A percentile compares a stretch with the other conserved stretches of the same genome.
Conservation (phyloP, 2,329 filamentous ascomycete species). For the Blastomyces parvus region DNA sequence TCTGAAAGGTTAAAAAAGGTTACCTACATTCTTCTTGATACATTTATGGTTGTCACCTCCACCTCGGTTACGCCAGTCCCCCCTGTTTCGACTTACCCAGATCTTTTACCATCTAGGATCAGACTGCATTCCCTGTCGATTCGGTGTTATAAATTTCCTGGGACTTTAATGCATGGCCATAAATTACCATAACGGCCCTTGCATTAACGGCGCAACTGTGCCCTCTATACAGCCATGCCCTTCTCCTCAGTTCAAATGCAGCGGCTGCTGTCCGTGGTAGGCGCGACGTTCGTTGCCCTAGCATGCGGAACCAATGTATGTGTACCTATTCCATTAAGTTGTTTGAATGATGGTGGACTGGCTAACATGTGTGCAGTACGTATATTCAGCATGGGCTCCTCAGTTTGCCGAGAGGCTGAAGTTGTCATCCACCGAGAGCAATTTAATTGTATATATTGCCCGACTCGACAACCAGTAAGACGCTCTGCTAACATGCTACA, state of each 20-base stretch:
- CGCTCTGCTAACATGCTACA: constrained; percentile 28
- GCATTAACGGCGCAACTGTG: background rate
- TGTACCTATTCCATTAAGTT: constrained; percentile 7
- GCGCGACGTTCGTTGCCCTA: constrained; percentile 73
- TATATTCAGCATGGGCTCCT: constrained; percentile 94
- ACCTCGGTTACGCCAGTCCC: background rate
- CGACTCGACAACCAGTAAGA: constrained; percentile 3
- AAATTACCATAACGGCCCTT: background rate
- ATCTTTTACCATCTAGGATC: background rate
- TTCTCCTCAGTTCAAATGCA: constrained; percentile 28
- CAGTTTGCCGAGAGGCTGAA: constrained; percentile 82
- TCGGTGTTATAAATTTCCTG: background rate
- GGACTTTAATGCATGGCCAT: background rate
- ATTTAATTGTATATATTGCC: constrained; percentile 61
- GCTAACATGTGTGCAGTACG: constrained; percentile 56
- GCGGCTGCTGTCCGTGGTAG: constrained; percentile 71
- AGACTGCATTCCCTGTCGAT: background rate
- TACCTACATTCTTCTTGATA: background rate
- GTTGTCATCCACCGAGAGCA: constrained; percentile 84
- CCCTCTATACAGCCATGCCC: background rate
- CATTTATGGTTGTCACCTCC: background rate
- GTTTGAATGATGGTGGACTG: constrained; percentile 14
- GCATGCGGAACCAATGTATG: constrained; percentile 86
- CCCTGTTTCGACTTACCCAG: background rate
- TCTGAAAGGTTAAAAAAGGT: background rate